Conservation (phyloP, 139 green algal genomes). For the Chlamydomonas applanata region DNA sequence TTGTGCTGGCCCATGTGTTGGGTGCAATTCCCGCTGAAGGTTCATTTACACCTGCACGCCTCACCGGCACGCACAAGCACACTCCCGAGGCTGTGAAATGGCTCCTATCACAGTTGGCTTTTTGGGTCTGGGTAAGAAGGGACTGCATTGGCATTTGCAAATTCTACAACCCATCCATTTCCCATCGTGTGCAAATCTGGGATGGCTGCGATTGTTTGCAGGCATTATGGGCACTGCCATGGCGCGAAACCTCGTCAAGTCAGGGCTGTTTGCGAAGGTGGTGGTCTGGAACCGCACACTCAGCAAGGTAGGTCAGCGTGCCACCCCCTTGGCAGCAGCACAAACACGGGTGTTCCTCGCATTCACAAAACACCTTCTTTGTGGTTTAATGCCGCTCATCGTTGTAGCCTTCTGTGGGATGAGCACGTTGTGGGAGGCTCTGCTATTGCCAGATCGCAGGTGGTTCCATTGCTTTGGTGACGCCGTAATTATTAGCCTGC, state of each 20-base stretch:
- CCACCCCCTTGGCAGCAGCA: not conserved
- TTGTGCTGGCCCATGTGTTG: too few species aligned
- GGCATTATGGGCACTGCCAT: constrained; percentile 58
- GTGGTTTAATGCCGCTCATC: not conserved
- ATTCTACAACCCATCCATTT: not conserved
- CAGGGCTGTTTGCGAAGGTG: constrained; percentile 45
- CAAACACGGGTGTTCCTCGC: too few species aligned
- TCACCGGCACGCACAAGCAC: too few species aligned
- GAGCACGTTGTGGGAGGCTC: too few species aligned
- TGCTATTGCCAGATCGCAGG: not conserved
- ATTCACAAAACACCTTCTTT: not conserved
- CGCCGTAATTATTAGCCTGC: too few species aligned
- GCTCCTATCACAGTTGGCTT: constrained; percentile 56
- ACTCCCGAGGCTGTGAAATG: too few species aligned
- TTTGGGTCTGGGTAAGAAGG: constrained; percentile 80
- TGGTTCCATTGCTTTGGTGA: too few species aligned
- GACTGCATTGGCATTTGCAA: not conserved
- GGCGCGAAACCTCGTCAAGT: constrained; percentile 80
- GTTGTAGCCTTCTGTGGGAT: not conserved
- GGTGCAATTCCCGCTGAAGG: too few species aligned
- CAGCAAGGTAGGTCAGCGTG: constrained; percentile 36
- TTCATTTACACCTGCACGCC: too few species aligned
- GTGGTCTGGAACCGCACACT: constrained; percentile 85
- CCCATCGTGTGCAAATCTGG: not conserved
- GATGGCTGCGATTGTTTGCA: not conserved